Base-by-base conservation (phyloP, 225 moss, liverwort and hornwort species). In the Sphagnum tenellum region DNA sequence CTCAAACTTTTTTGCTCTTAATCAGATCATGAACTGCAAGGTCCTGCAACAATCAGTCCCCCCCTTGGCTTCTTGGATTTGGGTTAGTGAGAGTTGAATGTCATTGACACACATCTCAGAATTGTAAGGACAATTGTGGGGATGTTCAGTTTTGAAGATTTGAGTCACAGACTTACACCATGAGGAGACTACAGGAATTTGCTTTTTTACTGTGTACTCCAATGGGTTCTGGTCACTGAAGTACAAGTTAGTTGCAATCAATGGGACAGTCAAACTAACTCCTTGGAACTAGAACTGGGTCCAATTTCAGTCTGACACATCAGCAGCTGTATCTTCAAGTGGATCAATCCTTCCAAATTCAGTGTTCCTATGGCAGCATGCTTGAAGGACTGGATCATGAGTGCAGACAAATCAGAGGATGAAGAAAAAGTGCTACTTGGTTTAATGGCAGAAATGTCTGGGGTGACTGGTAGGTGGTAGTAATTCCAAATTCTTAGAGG, bases 331-430 rank as follows among this genome's bases (percentile, higher is more conserved):
- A 95, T 57, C 44, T 81, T 69, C 94, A 95, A 88, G 60, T 92
- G 59, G 94, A 95, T 29, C 89, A 95, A 76, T 95, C 94, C 54
- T 92, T 95, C 71, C 91, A 91, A 63, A 74, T 89, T 73, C 91
- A 88, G 60, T 82, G 73, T 48, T 86, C 94, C 47, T 91, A 94
- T 76, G 94, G 94, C 57, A 91, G 91, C 79, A 94, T 94, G 94
- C 81, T 94, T 72, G 94, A 94, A 66, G 94, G 94, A 62, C 89
- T 91, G 77, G 88, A 88, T 62, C 89, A 92, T 66, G 88, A 89
- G 67, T 65, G 56, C 63, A 63, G 57, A 70, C 9, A 47, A 54
- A 56, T 44, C 50, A 57, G 29, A 29, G 29, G 52, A 52, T 52
- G 9, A 52, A 5, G 52, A 9, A 52, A 9, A 52, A 5, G 29